Conservation (phyloP, 768 basidiomycete species). For the Pleurotus cornucopiae region DNA sequence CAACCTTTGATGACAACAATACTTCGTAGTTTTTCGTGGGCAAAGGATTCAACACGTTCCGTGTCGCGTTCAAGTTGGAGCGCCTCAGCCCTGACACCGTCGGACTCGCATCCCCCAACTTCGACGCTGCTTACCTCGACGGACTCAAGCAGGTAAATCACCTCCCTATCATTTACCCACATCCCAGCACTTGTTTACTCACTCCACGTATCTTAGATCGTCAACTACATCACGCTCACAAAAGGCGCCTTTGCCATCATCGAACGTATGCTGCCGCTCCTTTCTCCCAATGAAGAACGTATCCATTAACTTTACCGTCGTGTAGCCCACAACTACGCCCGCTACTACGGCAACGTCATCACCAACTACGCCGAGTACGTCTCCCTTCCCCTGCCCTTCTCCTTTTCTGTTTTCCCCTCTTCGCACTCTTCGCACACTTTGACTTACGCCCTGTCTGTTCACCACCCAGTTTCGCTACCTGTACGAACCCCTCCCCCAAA, state of each 20-base stretch:
- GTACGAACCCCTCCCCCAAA: neutral
- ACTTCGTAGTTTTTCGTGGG: constrained; percentile 45
- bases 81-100: constrained; percentile 47
- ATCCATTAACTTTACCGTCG: neutral
- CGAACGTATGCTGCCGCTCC: constrained; percentile 38
- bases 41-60: constrained; percentile 60
- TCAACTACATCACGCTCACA: constrained; percentile 50
- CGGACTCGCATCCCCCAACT: constrained; percentile 46
- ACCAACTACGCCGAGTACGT: constrained; percentile 36
- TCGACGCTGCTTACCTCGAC: constrained; percentile 47
- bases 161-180: too few relatives aligned
- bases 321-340: constrained; percentile 60
- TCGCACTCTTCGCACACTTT: too few relatives aligned
- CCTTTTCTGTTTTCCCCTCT: too few relatives aligned
- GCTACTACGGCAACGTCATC: constrained; percentile 39
- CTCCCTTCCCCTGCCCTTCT: neutral
- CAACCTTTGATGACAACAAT: too few relatives aligned
- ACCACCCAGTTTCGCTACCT: neutral
- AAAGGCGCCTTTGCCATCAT: constrained; percentile 55
- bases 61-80: constrained; percentile 57
- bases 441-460: neutral
- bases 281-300: neutral
- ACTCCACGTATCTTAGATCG: constrained; percentile 28
- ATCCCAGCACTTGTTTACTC: too few relatives aligned
- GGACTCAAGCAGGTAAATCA: constrained; percentile 37